A percentile compares a stretch with the other conserved stretches of the same genome.
Evolutionary conservation across 169 alveolate species (phyloP).

Genomic region (Babesia caballi): DNA sequence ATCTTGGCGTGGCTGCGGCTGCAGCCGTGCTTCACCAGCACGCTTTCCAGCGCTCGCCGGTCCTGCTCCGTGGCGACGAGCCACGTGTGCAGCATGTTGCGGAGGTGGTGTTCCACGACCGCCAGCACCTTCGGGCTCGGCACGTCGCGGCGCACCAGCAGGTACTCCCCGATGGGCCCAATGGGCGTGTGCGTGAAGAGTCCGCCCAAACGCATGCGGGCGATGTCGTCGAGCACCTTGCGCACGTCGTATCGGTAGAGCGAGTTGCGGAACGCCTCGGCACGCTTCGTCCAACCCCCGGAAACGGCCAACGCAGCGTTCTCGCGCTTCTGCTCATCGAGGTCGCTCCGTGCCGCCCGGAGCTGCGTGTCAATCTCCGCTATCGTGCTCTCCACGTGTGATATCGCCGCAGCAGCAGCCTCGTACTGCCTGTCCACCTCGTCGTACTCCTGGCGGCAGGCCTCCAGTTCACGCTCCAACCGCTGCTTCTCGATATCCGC

Average conservation of each 20-base stretch:
- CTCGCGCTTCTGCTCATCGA: slow-evolving; percentile 57
- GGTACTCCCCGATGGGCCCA: slow-evolving; percentile 67
- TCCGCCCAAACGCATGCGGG: slow-evolving; percentile 1
- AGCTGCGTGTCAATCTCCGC: slow-evolving; percentile 42
- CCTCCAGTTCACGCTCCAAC: slow-evolving; percentile 28
- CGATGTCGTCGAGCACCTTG: slow-evolving; percentile 31
- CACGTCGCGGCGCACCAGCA: slow-evolving; percentile 33
- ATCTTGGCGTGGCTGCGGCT: slow-evolving; percentile 22
- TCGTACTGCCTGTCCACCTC: slow-evolving; percentile 11
- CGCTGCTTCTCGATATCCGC: slow-evolving; percentile 17
- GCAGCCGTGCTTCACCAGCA: slow-evolving; percentile 49
- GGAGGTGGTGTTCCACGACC: slow-evolving; percentile 56
- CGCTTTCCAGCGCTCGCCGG: slow-evolving; percentile 31
- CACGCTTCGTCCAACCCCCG: neutral
- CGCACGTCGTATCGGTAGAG: slow-evolving; percentile 46
- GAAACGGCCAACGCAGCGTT: slow-evolving; percentile 6
- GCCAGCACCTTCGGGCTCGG: slow-evolving; percentile 55
- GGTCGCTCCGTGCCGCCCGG: slow-evolving; percentile 9
- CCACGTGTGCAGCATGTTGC: slow-evolving; percentile 34
- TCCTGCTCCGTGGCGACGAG: slow-evolving; percentile 61
- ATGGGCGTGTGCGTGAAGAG: slow-evolving; percentile 43
- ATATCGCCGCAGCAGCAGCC: neutral
- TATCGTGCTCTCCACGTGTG: slow-evolving; percentile 20
- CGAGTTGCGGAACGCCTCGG: neutral
- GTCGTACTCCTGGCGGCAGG: slow-evolving; percentile 35